Base-by-base conservation (phyloP, 306 rosid genomes). In the Styphnolobium japonicum region DNA sequence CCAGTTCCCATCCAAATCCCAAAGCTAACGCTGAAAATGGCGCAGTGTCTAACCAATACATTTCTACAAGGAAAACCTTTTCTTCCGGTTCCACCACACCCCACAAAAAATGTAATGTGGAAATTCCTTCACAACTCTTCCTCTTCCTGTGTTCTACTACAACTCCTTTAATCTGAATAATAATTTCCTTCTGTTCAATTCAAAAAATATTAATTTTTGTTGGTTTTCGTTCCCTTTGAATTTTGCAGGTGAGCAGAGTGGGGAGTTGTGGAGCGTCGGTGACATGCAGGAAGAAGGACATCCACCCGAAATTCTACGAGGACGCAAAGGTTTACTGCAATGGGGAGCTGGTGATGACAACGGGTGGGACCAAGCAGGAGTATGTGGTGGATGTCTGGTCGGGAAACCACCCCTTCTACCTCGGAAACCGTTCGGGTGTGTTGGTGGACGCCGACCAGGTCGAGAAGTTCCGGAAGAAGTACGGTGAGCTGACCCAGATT, bases 321-420 rank as follows among this genome's bases (percentile, higher is more conserved):
- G 95, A 92, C 7, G 90, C 97, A 1, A 92, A 94, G 86, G 97
- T 94, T 61, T 89, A 91, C 80, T 91, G 98, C 76, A 94, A 91
- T 33, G 92, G 90, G 0, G 97, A 92, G 56, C 88, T 89, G 64
- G 97, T 92, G 62, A 83, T 94, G 98, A 91, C 97, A 2, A 92
- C 98, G 0, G 97, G 98, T 56, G 98, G 97, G 70, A 92, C 98
- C 64, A 89, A 80, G 92, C 85, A 92, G 90, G 98, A 94, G 86
- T 94, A 94, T 63, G 83, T 85, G 5, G 97, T 94, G 33, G 97
- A 94, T 22, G 97, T 94, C 40, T 94, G 98, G 98, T 92, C 98
- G 0, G 98, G 98, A 1, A 94, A 94, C 89, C 98, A 94, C 80
- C 98, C 93, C 0, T 94, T 94, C 85, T 94, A 92, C 86, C 93